phyloP scores from a whole-genome alignment of 192 early-diverging fungal genomes.

The Backusella morwellensis region DNA sequence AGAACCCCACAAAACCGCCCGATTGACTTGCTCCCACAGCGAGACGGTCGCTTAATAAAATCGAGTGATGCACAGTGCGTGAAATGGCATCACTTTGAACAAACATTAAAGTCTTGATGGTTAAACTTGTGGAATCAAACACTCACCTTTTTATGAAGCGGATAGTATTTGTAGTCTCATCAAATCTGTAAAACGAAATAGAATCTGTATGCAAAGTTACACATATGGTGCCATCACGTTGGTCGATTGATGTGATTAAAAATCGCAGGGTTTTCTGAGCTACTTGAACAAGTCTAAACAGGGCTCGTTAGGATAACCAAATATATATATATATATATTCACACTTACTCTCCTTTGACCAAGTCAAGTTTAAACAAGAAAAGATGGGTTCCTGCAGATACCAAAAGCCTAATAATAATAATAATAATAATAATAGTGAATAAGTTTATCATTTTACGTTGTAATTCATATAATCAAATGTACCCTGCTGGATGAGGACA shows the following conservation, averaged over 20 bases:
- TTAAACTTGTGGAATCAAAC: too few species aligned
- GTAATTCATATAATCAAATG: neutral
- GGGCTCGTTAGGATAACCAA: neutral
- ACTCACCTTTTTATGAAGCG: constrained; percentile 16
- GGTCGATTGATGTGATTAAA: constrained; percentile 28
- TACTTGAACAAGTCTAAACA: constrained; percentile 17
- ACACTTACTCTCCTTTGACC: constrained; percentile 19
- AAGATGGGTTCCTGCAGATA: constrained; percentile 17
- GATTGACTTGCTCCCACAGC: constrained; percentile 3
- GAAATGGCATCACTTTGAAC: constrained; percentile 7
- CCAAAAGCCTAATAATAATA: constrained; percentile 11
- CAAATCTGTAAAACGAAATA: constrained; percentile 18
- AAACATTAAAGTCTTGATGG: neutral
- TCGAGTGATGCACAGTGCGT: constrained; percentile 9
- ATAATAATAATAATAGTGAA: neutral
- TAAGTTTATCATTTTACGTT: neutral
- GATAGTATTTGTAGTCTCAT: constrained; percentile 1
- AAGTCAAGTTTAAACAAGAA: constrained; percentile 24
- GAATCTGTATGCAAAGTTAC: constrained; percentile 24
- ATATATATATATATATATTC: neutral
- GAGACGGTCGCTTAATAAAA: neutral
- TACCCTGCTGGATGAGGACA: constrained; percentile 30
- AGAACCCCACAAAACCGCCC: constrained; percentile 13
- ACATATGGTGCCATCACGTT: constrained; percentile 5
- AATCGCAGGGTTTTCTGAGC: constrained; percentile 15